phyloP scores from a whole-genome alignment of 331 rosid genomes.

The Stylosanthes scabra region DNA sequence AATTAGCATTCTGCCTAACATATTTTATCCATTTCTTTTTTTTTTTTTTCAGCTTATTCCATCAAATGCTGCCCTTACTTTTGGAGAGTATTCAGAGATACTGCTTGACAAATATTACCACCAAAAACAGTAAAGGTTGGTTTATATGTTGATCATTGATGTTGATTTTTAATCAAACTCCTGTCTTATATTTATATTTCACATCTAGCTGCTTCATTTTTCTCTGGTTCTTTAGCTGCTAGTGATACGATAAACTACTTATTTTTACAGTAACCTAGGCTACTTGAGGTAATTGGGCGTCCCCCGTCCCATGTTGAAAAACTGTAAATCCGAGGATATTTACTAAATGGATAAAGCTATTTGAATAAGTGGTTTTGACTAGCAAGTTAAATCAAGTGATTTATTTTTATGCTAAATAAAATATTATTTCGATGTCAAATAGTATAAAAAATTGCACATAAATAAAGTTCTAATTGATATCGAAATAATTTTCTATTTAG shows the following conservation, averaged over 20 bases:
- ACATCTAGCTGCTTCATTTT: conserved; percentile 15
- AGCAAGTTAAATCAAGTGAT: no score
- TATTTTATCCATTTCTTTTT: not conserved
- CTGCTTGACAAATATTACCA: conserved; percentile 86
- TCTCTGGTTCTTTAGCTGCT: conserved; percentile 2
- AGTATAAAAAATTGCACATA: no score
- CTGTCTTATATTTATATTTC: conserved; percentile 18
- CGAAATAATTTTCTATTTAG: no score
- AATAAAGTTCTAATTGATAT: no score
- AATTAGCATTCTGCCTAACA: conserved; percentile 9
- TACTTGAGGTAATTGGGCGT: conserved; percentile 1
- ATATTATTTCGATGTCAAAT: no score
- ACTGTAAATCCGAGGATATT: no score
- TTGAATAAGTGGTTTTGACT: no score
- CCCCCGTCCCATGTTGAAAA: conserved; percentile 17
- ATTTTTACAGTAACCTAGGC: conserved; percentile 32
- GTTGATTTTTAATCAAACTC: conserved; percentile 31
- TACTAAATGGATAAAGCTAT: no score
- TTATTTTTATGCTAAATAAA: no score
- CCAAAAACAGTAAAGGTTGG: conserved; percentile 51
- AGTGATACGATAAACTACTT: not conserved
- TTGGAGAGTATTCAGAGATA: conserved; percentile 85
- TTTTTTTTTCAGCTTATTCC: conserved; percentile 49
- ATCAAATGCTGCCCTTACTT: conserved; percentile 66
- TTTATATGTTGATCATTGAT: conserved; percentile 13